A percentile compares a stretch with the other conserved stretches of the same genome.
Conservation (phyloP, 208 protist genomes). For the Trypanosoma boissoni region DNA sequence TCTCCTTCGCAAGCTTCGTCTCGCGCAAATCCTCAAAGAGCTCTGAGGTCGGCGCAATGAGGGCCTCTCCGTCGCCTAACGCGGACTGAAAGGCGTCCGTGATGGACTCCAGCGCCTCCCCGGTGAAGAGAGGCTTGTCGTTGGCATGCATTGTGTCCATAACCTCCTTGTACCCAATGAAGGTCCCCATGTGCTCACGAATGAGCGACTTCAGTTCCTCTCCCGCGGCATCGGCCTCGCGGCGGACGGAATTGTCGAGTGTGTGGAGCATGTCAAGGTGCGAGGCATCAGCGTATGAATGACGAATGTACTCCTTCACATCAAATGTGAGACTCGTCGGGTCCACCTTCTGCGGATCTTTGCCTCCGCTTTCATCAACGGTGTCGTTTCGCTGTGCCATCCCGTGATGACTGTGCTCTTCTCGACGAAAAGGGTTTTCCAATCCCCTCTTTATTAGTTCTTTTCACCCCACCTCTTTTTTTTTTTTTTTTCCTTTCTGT, state of each 20-base stretch:
- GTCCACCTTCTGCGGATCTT: conserved; percentile 36
- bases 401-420: not conserved
- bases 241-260: conserved; percentile 38
- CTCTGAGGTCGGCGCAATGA: conserved; percentile 61
- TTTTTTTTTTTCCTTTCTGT: too few relatives aligned
- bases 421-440: too few relatives aligned
- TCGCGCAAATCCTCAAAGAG: conserved; percentile 49
- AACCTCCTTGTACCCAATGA: conserved; percentile 80
- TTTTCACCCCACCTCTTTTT: too few relatives aligned
- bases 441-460: too few relatives aligned
- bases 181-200: conserved; percentile 76
- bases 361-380: not conserved
- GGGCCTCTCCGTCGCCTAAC: conserved; percentile 36
- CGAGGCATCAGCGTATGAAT: conserved; percentile 33
- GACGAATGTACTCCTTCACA: conserved; percentile 61
- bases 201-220: conserved; percentile 79
- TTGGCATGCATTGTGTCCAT: conserved; percentile 71
- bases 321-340: conserved; percentile 73
- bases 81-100: conserved; percentile 46
- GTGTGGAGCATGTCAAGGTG: conserved; percentile 51
- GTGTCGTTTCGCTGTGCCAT: not conserved
- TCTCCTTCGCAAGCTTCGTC: conserved; percentile 48
- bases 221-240: conserved; percentile 32
- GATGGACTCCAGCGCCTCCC: conserved; percentile 73
- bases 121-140: conserved; percentile 75